Evolutionary conservation across 2,329 filamentous ascomycete species (phyloP).

Genomic region (Alternaria consortialis): DNA sequence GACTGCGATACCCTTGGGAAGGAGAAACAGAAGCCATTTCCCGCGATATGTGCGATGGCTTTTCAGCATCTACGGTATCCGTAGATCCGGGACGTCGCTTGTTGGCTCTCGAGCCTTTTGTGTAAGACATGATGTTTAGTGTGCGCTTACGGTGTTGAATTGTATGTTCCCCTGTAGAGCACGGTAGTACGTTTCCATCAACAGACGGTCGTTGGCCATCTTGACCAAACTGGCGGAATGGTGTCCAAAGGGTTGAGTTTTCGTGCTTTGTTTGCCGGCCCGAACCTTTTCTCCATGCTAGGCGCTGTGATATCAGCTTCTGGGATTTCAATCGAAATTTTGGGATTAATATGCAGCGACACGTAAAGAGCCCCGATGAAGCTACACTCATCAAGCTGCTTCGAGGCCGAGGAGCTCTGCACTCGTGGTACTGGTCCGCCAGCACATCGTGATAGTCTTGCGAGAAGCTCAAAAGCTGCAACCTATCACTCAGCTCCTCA

Average conservation of each 20-base stretch:
- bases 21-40: neutral
- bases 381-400: neutral
- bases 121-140: neutral
- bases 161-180: neutral
- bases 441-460: conserved; percentile 45
- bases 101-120: neutral
- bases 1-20: conserved; percentile 14
- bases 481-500: conserved; percentile 29
- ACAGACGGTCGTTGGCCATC: neutral
- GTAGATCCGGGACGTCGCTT: neutral
- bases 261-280: conserved; percentile 17
- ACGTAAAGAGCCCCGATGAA: neutral
- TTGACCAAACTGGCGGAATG: conserved; percentile 21
- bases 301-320: conserved; percentile 15
- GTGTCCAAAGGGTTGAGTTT: conserved; percentile 27
- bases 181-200: neutral
- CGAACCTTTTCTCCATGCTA: conserved; percentile 32
- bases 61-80: neutral
- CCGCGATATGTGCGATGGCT: neutral
- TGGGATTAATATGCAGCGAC: neutral
- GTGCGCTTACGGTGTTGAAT: neutral
- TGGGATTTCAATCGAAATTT: neutral
- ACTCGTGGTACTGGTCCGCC: conserved; percentile 35
- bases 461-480: conserved; percentile 36
- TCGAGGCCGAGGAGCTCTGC: conserved; percentile 8